A percentile compares a stretch with the other conserved stretches of the same genome.
phyloP scores from a whole-genome alignment of 179 eudicot species.

The Amaranthus tricolor region DNA sequence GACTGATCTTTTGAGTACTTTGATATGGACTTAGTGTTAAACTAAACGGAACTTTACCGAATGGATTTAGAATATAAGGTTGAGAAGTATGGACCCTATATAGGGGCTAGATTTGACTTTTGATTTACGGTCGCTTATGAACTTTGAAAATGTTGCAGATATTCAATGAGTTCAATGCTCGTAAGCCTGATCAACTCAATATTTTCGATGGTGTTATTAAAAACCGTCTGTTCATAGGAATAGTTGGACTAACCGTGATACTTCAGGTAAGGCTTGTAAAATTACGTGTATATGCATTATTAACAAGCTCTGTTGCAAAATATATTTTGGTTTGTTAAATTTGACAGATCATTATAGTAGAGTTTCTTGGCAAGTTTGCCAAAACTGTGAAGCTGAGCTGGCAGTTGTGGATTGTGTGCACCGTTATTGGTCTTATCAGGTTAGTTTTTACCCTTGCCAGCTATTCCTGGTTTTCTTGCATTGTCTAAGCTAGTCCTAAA shows the following conservation, averaged over 20 bases:
- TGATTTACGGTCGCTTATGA: background rate
- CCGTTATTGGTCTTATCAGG: constrained; percentile 69
- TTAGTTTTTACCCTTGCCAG: constrained; percentile 20
- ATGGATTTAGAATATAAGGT: too few relatives aligned
- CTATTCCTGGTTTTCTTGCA: background rate
- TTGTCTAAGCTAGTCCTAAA: background rate
- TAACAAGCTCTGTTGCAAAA: background rate
- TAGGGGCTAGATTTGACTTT: too few relatives aligned
- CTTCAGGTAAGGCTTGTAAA: constrained; percentile 54
- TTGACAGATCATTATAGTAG: constrained; percentile 60
- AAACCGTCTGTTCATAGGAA: constrained; percentile 67
- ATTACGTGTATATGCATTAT: constrained; percentile 1
- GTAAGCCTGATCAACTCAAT: constrained; percentile 81
- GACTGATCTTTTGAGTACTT: too few relatives aligned
- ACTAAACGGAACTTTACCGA: too few relatives aligned
- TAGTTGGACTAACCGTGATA: constrained; percentile 52
- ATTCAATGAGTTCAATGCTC: constrained; percentile 91
- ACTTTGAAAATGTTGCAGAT: constrained; percentile 40
- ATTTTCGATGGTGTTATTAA: constrained; percentile 62
- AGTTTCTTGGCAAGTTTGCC: constrained; percentile 77
- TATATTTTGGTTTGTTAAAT: background rate
- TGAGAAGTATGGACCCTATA: too few relatives aligned
- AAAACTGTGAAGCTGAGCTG: constrained; percentile 71
- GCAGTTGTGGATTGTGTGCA: constrained; percentile 70
- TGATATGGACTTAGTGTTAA: background rate